phyloP scores from a whole-genome alignment of 352 stramenopile genomes.

The Globisporangium viniferum region DNA sequence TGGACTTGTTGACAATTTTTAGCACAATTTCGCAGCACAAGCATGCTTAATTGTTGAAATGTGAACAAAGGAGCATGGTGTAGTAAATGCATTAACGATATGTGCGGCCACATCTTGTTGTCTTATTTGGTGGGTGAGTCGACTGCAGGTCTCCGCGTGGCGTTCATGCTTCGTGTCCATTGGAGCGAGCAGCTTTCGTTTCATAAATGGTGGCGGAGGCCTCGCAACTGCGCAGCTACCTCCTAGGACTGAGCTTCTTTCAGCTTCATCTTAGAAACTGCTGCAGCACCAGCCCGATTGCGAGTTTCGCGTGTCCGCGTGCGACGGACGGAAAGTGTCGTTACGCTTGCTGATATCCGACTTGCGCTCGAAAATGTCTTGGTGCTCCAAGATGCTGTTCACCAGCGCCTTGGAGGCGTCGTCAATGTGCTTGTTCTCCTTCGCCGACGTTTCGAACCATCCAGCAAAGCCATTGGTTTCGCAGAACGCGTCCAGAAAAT shows the following conservation, averaged over 20 bases:
- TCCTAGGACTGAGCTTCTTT: not conserved
- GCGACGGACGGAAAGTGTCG: constrained; percentile 75
- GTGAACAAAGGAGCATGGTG: no score
- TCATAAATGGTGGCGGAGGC: not conserved
- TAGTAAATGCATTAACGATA: no score
- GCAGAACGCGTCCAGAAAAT: constrained; percentile 86
- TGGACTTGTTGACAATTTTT: no score
- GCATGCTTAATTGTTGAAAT: no score
- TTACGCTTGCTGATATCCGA: constrained; percentile 61
- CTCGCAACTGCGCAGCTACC: not conserved
- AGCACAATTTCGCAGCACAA: no score
- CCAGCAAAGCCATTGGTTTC: constrained; percentile 88
- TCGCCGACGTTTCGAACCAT: constrained; percentile 93
- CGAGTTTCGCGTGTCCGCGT: constrained; percentile 34
- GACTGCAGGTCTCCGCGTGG: not conserved
- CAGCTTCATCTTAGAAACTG: constrained; percentile 59
- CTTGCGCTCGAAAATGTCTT: constrained; percentile 87
- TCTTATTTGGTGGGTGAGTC: not conserved
- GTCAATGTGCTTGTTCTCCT: constrained; percentile 91
- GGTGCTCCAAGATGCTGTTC: constrained; percentile 69
- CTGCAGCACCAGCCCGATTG: constrained; percentile 81
- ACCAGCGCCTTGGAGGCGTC: constrained; percentile 84
- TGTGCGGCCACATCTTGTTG: not conserved
- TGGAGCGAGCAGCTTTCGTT: not conserved
- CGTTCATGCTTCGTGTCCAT: not conserved